phyloP scores from a whole-genome alignment of 2,329 filamentous ascomycete genomes.

The Pseudomassariella vexata region DNA sequence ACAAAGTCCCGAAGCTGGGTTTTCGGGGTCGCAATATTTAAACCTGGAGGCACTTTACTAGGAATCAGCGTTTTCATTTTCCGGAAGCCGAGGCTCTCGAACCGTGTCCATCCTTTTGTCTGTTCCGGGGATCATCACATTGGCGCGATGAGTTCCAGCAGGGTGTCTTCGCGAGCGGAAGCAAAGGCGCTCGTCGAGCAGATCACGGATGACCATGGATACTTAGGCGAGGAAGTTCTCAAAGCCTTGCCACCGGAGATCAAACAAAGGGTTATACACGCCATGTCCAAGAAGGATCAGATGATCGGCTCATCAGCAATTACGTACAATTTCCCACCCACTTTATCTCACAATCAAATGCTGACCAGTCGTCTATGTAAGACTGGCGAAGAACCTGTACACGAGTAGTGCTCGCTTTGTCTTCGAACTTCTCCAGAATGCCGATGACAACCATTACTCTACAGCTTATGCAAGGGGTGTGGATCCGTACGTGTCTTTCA shows the following conservation, averaged over 20 bases:
- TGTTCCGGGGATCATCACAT: no score
- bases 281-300: constrained; percentile 10
- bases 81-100: no score
- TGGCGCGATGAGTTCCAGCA: no score
- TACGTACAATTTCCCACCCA: constrained; percentile 10
- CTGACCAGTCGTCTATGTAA: constrained; percentile 11
- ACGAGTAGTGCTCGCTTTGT: constrained; percentile 39
- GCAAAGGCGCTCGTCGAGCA: constrained; percentile 9
- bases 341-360: neutral
- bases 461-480: constrained; percentile 11
- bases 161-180: no score
- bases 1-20: no score
- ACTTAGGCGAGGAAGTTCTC: constrained; percentile 11
- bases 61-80: no score
- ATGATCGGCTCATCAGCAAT: constrained; percentile 15
- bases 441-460: constrained; percentile 42
- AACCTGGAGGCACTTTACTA: no score
- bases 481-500: constrained; percentile 27
- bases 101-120: no score
- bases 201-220: constrained; percentile 16
- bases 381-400: constrained; percentile 37
- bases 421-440: constrained; percentile 49
- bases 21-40: no score
- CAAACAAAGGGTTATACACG: constrained; percentile 10
- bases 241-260: constrained; percentile 5